These are phyloP conservation scores for Pilasporangium apinafurcum DNA, from an alignment of 352 stramenopile species.

Conservation along the genomic window DNA sequence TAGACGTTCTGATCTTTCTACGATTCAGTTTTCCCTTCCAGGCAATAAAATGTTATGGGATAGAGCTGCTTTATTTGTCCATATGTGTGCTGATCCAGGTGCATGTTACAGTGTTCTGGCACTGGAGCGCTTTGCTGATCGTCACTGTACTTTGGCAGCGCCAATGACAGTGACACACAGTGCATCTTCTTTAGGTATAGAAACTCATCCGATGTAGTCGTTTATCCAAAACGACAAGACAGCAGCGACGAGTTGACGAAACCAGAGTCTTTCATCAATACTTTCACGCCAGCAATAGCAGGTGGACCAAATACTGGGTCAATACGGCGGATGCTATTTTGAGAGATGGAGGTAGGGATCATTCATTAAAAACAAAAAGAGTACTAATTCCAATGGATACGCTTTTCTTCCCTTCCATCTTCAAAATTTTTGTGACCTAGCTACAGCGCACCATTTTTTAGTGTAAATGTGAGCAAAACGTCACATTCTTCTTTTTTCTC, in stretches of 20 bases:
- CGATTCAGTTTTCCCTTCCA: conserved; percentile 77
- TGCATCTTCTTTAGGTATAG: conserved; percentile 67
- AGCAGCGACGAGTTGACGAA: conserved; percentile 88
- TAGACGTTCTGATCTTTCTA: conserved; percentile 78
- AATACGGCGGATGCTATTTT: conserved; percentile 64
- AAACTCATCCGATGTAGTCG: conserved; percentile 80
- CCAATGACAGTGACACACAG: conserved; percentile 78
- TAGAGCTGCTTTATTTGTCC: conserved; percentile 89
- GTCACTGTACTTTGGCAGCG: conserved; percentile 45
- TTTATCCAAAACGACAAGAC: conserved; percentile 84
- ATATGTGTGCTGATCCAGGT: conserved; percentile 67
- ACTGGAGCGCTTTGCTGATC: conserved; percentile 54
- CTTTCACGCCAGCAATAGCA: conserved; percentile 62
- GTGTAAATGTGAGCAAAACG: too few species aligned
- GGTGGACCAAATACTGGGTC: conserved; percentile 86
- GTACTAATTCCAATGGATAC: too few species aligned
- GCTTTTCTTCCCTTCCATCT: too few species aligned
- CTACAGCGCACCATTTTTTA: too few species aligned
- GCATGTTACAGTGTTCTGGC: conserved; percentile 63
- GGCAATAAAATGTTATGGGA: conserved; percentile 85
- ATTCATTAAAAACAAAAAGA: too few species aligned
- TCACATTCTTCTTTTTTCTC: too few species aligned
- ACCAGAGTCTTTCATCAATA: conserved; percentile 76
- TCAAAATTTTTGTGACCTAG: too few species aligned
- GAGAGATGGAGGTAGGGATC: too few species aligned